Evolutionary conservation across 2,329 filamentous ascomycete genomes (phyloP).

Genomic region (Verticillium klebahnii): DNA sequence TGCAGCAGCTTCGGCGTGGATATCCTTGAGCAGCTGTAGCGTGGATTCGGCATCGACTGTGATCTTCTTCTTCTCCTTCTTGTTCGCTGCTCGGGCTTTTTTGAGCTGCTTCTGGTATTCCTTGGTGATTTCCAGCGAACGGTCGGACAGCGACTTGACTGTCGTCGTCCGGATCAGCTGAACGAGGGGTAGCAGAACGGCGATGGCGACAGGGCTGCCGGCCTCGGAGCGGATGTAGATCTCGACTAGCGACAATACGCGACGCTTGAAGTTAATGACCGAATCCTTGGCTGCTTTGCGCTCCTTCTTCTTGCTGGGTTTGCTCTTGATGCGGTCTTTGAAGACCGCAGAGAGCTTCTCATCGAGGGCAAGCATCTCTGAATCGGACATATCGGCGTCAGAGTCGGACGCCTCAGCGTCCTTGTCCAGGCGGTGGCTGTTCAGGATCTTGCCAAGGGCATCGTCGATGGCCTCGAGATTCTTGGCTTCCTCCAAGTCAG

Average conservation of each 20-base stretch:
- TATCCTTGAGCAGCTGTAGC: conserved; percentile 54
- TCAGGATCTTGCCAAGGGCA: conserved; percentile 72
- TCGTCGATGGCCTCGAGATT: conserved; percentile 57
- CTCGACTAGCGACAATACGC: conserved; percentile 80
- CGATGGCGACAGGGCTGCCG: conserved; percentile 60
- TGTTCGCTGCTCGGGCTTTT: conserved; percentile 43
- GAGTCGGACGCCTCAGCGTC: conserved; percentile 53
- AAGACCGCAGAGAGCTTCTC: conserved; percentile 81
- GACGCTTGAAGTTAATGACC: conserved; percentile 91
- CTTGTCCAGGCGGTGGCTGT: conserved; percentile 59
- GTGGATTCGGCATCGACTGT: conserved; percentile 35
- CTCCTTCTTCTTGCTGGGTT: conserved; percentile 70
- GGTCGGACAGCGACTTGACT: conserved; percentile 69
- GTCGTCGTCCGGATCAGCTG: conserved; percentile 70
- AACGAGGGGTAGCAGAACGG: conserved; percentile 72
- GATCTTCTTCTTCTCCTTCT: conserved; percentile 36
- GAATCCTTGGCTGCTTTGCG: conserved; percentile 83
- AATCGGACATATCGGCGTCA: conserved; percentile 87
- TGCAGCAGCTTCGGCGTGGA: conserved; percentile 65
- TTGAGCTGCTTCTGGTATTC: conserved; percentile 64
- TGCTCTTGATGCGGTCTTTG: conserved; percentile 63
- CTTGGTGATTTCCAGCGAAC: conserved; percentile 67
- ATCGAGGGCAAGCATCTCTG: conserved; percentile 90
- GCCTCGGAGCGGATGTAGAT: conserved; percentile 81
- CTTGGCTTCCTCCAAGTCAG: conserved; percentile 34